Evolutionary conservation across 345 rosid genomes (phyloP), one percentile per base, ranked within the genome.

Genomic region (Hibiscus tridactylites): DNA sequence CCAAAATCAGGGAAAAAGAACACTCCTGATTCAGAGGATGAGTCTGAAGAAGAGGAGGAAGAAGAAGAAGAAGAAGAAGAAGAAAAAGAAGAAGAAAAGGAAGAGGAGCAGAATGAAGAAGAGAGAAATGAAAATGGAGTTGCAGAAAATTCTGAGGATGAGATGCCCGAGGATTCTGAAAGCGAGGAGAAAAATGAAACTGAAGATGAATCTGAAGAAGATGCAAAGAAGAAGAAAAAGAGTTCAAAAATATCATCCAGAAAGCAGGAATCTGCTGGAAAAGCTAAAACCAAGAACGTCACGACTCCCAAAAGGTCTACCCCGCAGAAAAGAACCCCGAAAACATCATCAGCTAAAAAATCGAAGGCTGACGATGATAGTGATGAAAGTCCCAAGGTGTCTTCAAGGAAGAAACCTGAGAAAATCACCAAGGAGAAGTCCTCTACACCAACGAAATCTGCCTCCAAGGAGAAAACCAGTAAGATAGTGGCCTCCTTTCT

Each of bases 401-500:
- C 82, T 65, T 83, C 96, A 8, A 87, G 87, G 74, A 90, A 84
- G 81, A 86, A 75, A 71, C 64, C 69, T 31, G 90, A 78, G 21
- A 85, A 81, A 56, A 71, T 24, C 24, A 24, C 75, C 26, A 86
- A 81, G 79, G 88, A 79, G 39, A 88, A 82, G 81, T 75, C 91
- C 52, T 63, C 83, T 0, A 58, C 84, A 52, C 85, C 89, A 54
- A 46, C 77, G 21, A 91, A 88, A 72, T 77, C 89, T 75, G 80
- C 85, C 11, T 68, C 84, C 37, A 87, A 89, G 85, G 97, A 90
- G 84, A 95, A 83, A 81, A 54, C 83, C 54, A 85, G 96, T 92
- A 79, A 73, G 52, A 17, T n/a, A 12, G 39, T 37, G 24, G 13
- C 47, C 47, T 65, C 29, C 3, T 33, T 62, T 47, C 24, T 24